Conservation (phyloP, 2,329 filamentous ascomycete genomes). For the Aspergillus pseudonomiae region DNA sequence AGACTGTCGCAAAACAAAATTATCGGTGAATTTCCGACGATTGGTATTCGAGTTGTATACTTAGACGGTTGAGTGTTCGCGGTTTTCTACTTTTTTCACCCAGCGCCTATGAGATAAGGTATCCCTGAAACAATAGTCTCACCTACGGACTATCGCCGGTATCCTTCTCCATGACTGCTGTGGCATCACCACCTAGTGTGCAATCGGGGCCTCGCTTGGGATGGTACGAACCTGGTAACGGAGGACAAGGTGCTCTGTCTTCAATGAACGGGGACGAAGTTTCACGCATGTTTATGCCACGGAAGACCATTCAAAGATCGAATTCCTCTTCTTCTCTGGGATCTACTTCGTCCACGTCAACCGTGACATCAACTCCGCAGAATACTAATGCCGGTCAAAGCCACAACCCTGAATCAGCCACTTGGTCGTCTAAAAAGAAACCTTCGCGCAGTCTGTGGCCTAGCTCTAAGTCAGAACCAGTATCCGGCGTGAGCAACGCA, state of each 20-base stretch:
- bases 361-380: slow-evolving; percentile 36
- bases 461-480: slow-evolving; percentile 66
- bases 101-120: slow-evolving; percentile 19
- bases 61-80: slow-evolving; percentile 9
- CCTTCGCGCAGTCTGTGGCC: slow-evolving; percentile 62
- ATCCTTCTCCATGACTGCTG: slow-evolving; percentile 63
- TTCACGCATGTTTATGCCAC: slow-evolving; percentile 84
- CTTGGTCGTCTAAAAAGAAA: slow-evolving; percentile 51
- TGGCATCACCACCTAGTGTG: slow-evolving; percentile 66
- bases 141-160: slow-evolving; percentile 17
- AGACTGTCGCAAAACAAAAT: slow-evolving; percentile 13
- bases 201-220: slow-evolving; percentile 63
- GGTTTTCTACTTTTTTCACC: neutral
- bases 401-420: slow-evolving; percentile 41
- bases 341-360: slow-evolving; percentile 61
- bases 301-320: slow-evolving; percentile 81
- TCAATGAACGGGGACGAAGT: slow-evolving; percentile 83
- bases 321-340: slow-evolving; percentile 87
- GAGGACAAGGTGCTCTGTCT: slow-evolving; percentile 63
- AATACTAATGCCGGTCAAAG: slow-evolving; percentile 42
- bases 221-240: slow-evolving; percentile 62
- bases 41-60: neutral
- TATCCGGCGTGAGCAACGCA: slow-evolving; percentile 63
- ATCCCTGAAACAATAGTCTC: slow-evolving; percentile 11
- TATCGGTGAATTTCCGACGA: slow-evolving; percentile 2